These are phyloP conservation scores for Paxillus involutus DNA, from an alignment of 768 basidiomycete species.

Conservation along the genomic window DNA sequence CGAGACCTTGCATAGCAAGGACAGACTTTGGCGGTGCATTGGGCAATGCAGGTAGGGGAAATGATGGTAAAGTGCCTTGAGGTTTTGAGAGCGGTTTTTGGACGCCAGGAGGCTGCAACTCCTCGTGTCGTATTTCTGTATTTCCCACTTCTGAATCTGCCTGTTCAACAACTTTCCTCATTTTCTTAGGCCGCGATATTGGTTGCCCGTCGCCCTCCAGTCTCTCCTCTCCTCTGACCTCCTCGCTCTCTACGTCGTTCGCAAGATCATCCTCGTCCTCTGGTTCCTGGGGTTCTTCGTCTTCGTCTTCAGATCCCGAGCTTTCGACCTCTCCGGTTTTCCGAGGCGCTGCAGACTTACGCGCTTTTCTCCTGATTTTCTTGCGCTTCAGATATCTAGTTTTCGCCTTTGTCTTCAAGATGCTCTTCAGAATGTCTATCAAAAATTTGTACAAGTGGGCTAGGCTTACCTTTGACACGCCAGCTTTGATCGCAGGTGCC, in stretches of 20 bases:
- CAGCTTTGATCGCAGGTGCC: conserved; percentile 1
- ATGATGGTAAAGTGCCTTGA: conserved; percentile 53
- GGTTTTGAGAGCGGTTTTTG: conserved; percentile 13
- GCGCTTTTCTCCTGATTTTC: conserved; percentile 59
- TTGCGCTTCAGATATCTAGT: conserved; percentile 73
- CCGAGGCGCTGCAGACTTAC: conserved; percentile 31
- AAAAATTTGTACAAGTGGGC: background rate
- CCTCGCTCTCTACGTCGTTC: conserved; percentile 17
- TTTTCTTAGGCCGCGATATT: conserved; percentile 43
- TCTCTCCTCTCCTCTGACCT: conserved; percentile 9
- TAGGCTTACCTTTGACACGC: conserved; percentile 19
- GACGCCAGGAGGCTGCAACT: background rate
- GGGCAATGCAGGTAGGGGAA: conserved; percentile 67
- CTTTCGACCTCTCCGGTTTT: conserved; percentile 23
- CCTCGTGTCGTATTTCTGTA: background rate
- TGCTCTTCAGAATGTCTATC: conserved; percentile 27
- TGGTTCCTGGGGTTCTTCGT: conserved; percentile 19
- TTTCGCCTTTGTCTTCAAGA: conserved; percentile 66
- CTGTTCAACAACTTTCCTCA: conserved; percentile 35
- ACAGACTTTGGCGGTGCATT: conserved; percentile 66
- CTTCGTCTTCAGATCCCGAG: conserved; percentile 24
- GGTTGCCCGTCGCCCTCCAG: background rate
- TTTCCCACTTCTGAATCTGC: conserved; percentile 16
- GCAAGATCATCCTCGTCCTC: conserved; percentile 14
- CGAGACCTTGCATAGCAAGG: conserved; percentile 79